phyloP scores from a whole-genome alignment of 1,139 yeast species.

The Zygosaccharomyces sapae region DNA sequence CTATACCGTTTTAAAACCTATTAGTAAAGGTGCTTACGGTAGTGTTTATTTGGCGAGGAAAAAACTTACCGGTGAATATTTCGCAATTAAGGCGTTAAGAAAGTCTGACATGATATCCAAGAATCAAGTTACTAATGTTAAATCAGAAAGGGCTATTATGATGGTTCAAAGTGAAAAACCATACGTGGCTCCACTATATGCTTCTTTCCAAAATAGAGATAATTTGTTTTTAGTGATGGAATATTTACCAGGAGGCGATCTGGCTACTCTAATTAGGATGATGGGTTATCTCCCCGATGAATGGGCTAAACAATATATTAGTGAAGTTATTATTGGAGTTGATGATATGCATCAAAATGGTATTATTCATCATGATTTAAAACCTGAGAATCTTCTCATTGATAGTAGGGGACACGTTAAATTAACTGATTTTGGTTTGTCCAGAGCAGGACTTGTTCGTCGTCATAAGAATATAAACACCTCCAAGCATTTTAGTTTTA shows the following conservation, averaged over 20 bases:
- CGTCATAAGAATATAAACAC: constrained; percentile 50
- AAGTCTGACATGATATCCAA: constrained; percentile 96
- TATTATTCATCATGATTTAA: constrained; percentile 88
- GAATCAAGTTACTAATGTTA: constrained; percentile 91
- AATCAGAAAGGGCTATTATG: constrained; percentile 93
- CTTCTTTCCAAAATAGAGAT: constrained; percentile 84
- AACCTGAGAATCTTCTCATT: constrained; percentile 89
- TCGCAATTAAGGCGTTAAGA: constrained; percentile 89
- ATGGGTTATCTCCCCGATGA: constrained; percentile 77
- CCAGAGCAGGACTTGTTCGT: constrained; percentile 82
- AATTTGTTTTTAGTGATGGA: constrained; percentile 94
- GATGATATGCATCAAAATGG: constrained; percentile 84
- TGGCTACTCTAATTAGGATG: constrained; percentile 78
- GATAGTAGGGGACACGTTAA: constrained; percentile 86
- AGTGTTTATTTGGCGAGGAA: constrained; percentile 84
- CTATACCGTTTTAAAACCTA: constrained; percentile 86
- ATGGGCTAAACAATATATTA: constrained; percentile 84
- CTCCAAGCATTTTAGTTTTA: constrained; percentile 12
- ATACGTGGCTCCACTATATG: constrained; percentile 84
- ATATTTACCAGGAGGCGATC: constrained; percentile 92
- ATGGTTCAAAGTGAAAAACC: constrained; percentile 95
- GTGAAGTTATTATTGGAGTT: constrained; percentile 88
- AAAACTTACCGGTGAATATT: constrained; percentile 86
- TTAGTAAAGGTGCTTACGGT: constrained; percentile 97
- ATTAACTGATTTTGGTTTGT: constrained; percentile 90